A percentile compares a stretch with the other conserved stretches of the same genome.
These are phyloP conservation scores for Elaeis guineensis DNA, from an alignment of 176 grass and related monocot species.

Conservation along the genomic window DNA sequence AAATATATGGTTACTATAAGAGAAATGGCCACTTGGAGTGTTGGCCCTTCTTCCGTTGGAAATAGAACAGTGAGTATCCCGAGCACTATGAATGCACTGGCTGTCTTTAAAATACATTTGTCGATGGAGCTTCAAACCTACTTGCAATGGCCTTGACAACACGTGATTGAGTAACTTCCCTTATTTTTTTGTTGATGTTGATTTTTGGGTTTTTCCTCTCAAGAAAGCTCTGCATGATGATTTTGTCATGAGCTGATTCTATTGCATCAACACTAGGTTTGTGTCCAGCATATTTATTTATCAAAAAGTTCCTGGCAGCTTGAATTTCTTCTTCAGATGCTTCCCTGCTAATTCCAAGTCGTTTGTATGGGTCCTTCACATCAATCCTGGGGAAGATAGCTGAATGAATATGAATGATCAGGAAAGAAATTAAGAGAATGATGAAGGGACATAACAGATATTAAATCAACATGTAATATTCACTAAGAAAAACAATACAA, in stretches of 20 bases:
- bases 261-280: conserved; percentile 88
- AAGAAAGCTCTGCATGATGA: conserved; percentile 86
- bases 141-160: conserved; percentile 52
- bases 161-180: conserved; percentile 59
- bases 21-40: conserved; percentile 76
- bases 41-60: conserved; percentile 90
- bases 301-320: conserved; percentile 79
- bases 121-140: conserved; percentile 77
- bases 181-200: conserved; percentile 71
- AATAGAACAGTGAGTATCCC: conserved; percentile 58
- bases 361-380: conserved; percentile 77
- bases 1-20: conserved; percentile 83
- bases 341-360: conserved; percentile 76
- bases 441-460: conserved; percentile 5
- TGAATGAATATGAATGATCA: conserved; percentile 37
- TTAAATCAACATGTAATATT: conserved; percentile 2
- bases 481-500: background rate
- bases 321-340: conserved; percentile 98
- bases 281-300: conserved; percentile 75
- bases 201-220: conserved; percentile 80
- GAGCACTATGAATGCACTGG: conserved; percentile 47
- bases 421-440: background rate
- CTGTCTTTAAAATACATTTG: conserved; percentile 73
- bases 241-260: conserved; percentile 83
- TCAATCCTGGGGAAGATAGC: conserved; percentile 81